Evolutionary conservation across 2,329 filamentous ascomycete species (phyloP), one percentile per base, ranked within the genome.

Genomic region (Calonectria hongkongensis): DNA sequence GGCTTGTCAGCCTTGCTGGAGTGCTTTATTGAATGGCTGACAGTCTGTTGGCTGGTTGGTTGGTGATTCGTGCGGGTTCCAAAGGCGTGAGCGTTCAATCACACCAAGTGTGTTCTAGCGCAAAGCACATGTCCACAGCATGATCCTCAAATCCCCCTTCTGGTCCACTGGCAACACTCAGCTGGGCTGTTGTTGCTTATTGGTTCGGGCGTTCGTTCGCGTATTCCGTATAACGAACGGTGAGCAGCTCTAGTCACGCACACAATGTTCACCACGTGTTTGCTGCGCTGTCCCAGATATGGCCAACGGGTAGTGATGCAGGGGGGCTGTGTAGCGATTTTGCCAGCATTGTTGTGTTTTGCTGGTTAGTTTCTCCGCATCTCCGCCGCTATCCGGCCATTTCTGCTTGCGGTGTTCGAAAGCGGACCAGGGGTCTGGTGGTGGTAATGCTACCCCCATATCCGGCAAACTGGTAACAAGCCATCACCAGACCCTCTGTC

Each of bases 291-390:
- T 41, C 39, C 15, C 33, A 16, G 16, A 8, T 3, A 60, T 21
- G 8, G 33, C 36, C n/a, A 60, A 41, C 21, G 12, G n/a, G 54
- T 60, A 60, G 54, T 36, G 41, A 10, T 60, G 33, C 36, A 60
- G 30, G 54, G 16, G 8, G 54, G 54, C 54, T 41, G 54, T 60
- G 54, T 13, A 36, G 7, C 41, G 12, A 18, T 39, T 27, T 21
- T 41, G 36, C 36, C 36, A 27, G n/a, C 33, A 60, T 25, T 41
- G 6, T 8, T 15, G n/a, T 39, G 10, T 2, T 41, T 21, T 39
- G 16, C 21, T 60, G 25, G n/a, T 21, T 25, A 25, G 33, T 5
- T 41, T 60, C 54, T 60, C 33, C 54, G 36, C 36, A 9, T 41
- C 36, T 41, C 54, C 33, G 54, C 3, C 21, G 16, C 21, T 41